phyloP scores from a whole-genome alignment of 306 rosid genomes.

The Gillenia trifoliata region DNA sequence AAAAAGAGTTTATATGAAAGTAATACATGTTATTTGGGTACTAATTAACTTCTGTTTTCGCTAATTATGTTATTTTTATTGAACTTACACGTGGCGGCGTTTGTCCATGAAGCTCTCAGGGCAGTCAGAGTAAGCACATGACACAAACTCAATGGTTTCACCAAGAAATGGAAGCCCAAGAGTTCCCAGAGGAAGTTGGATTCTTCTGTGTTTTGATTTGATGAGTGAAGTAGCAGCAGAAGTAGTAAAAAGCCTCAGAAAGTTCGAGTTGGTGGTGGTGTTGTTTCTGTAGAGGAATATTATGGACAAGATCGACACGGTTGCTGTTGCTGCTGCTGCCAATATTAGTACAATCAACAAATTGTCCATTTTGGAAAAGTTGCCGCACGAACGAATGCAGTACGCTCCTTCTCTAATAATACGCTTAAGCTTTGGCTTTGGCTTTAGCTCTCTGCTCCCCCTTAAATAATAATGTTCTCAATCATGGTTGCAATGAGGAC shows the following conservation, averaged over 20 bases:
- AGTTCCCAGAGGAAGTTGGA: slow-evolving; percentile 67
- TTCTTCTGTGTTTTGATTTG: slow-evolving; percentile 37
- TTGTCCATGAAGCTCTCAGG: slow-evolving; percentile 86
- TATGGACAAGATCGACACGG: slow-evolving; percentile 33
- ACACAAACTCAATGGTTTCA: slow-evolving; percentile 75
- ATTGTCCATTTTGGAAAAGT: slow-evolving; percentile 50
- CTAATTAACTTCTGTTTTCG: neutral
- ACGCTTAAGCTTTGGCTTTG: slow-evolving; percentile 20
- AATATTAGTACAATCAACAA: slow-evolving; percentile 51
- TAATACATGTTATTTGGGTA: neutral
- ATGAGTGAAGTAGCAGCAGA: slow-evolving; percentile 1
- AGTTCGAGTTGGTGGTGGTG: slow-evolving; percentile 7
- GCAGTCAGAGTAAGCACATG: slow-evolving; percentile 85
- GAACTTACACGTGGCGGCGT: slow-evolving; percentile 59
- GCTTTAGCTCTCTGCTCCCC: slow-evolving; percentile 29
- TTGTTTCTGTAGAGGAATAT: slow-evolving; percentile 41
- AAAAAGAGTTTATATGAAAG: neutral
- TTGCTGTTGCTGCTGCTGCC: slow-evolving; percentile 6
- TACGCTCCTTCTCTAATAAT: slow-evolving; percentile 24
- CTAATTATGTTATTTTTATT: neutral
- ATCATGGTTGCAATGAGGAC: slow-evolving; percentile 46
- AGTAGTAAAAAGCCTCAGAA: too few relatives aligned
- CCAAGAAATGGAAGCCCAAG: slow-evolving; percentile 92
- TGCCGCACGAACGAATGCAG: slow-evolving; percentile 11
- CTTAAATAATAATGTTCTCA: slow-evolving; percentile 25